These are phyloP conservation scores for Cardamine resedifolia DNA, from an alignment of 345 rosid genomes.

Conservation along the genomic window DNA sequence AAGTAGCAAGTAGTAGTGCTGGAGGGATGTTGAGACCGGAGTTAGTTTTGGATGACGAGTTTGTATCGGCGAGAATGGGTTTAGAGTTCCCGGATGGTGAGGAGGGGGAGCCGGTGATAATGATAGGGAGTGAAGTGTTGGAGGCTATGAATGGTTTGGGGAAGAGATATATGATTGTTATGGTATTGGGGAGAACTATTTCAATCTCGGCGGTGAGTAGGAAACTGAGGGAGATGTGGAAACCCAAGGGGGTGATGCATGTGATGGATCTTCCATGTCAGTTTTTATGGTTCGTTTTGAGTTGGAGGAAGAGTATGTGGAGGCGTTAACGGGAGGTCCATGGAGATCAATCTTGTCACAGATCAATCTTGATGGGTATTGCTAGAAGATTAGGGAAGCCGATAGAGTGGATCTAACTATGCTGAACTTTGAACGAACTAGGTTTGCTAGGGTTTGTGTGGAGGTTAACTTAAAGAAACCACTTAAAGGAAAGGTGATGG, in stretches of 20 bases:
- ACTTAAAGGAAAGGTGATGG: background rate
- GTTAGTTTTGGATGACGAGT: background rate
- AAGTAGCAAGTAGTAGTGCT: no score
- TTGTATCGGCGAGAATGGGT: rapidly evolving
- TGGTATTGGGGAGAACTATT: background rate
- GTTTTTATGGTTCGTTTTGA: background rate
- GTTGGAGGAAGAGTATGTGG: background rate
- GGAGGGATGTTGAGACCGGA: background rate
- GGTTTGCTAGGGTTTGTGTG: background rate
- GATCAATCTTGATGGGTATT: background rate
- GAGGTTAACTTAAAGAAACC: no score
- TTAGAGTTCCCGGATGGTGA: background rate
- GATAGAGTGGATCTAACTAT: background rate
- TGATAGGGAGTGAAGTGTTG: background rate
- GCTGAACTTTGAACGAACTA: background rate
- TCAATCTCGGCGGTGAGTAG: background rate
- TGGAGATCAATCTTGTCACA: background rate
- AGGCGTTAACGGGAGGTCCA: background rate
- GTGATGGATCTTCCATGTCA: background rate
- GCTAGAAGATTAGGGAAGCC: background rate
- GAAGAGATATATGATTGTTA: background rate
- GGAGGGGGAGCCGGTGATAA: background rate
- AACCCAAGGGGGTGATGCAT: background rate
- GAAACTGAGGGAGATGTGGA: background rate
- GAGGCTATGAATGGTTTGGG: background rate